Percentiles rank a stretch among this genome's conserved stretches.
These are phyloP conservation scores for Populus tomentosa DNA, from an alignment of 441 rosid genomes.

Conservation along the genomic window DNA sequence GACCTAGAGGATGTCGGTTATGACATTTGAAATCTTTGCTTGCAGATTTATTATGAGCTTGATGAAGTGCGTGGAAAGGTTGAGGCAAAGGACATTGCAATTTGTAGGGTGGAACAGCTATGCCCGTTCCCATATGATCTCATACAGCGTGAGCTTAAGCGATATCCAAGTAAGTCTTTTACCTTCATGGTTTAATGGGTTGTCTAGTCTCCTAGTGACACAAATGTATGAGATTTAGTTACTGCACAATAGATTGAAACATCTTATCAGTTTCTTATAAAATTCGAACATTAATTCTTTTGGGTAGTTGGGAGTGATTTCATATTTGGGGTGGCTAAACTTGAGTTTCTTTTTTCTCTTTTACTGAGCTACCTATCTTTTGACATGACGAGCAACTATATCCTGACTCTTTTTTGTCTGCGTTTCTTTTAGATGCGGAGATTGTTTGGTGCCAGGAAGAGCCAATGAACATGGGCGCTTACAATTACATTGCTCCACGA, in stretches of 20 bases:
- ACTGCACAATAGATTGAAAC: background rate
- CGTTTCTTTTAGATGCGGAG: conserved; percentile 64
- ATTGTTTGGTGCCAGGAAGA: conserved; percentile 99
- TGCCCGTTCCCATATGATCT: conserved; percentile 97
- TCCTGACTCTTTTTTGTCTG: background rate
- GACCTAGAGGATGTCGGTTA: background rate
- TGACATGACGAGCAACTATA: background rate
- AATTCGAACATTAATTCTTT: background rate
- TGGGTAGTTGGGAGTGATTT: background rate
- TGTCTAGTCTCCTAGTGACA: background rate
- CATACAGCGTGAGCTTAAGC: conserved; percentile 83
- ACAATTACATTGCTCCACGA: conserved; percentile 70
- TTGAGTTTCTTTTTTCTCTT: background rate
- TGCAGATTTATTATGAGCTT: conserved; percentile 89
- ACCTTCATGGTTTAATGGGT: background rate
- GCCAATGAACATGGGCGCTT: conserved; percentile 98
- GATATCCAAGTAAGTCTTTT: conserved; percentile 78
- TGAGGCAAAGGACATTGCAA: conserved; percentile 69
- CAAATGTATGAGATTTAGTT: background rate
- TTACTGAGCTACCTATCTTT: background rate
- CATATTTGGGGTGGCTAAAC: background rate
- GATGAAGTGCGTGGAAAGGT: conserved; percentile 77
- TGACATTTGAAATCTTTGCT: conserved; percentile 15
- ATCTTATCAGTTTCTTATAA: background rate
- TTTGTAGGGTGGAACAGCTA: conserved; percentile 93